Evolutionary conservation across 2,329 filamentous ascomycete species (phyloP), one percentile per base, ranked within the genome.

Genomic region (Alternaria atra): DNA sequence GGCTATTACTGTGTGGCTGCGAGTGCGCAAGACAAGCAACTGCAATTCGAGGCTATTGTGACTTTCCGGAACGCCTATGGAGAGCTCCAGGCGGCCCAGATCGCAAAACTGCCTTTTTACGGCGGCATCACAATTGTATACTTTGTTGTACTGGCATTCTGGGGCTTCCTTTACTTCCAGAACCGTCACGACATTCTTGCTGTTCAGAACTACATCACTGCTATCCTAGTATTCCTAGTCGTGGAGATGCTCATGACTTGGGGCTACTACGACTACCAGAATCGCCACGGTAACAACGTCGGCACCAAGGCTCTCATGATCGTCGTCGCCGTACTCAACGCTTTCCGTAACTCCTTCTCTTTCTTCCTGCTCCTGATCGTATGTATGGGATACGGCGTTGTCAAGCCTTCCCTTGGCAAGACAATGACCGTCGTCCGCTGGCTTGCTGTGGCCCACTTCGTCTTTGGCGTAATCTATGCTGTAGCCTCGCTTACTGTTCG

Each of bases 371-470:
- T 99, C 8, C 89, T 99, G 54, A 98, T 99, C 69, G 95, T 99
- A 32, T 99, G 95, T 80, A 99, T 99, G 95, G 95, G 95, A 32
- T 99, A 99, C 73, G 95, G 95, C 70, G 96, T 99, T 25, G 96
- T 99, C 68, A 98, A 98, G 81, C 91, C 90, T 2, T 93, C 91
- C 2, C 86, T 99, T 5, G 95, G 95, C 59, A 91, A 90, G 73
- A 94, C 93, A 12, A 99, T 99, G 95, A 88, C 94, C 67, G 94
- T 92, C 72, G 94, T 97, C 43, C 92, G 95, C 61, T 91, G 91
- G 82, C 87, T 99, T 17, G 95, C 95, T 15, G 90, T 94, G 64
- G 92, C 90, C 2, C 95, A 99, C 80, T 99, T 99, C 74, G 83
- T 97, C 53, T 99, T 99, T 72, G 95, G 94, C 23, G 87, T 98